These are phyloP conservation scores for Coniosporium tulheliwenetii DNA, from an alignment of 2,329 filamentous ascomycete species.

Conservation along the genomic window DNA sequence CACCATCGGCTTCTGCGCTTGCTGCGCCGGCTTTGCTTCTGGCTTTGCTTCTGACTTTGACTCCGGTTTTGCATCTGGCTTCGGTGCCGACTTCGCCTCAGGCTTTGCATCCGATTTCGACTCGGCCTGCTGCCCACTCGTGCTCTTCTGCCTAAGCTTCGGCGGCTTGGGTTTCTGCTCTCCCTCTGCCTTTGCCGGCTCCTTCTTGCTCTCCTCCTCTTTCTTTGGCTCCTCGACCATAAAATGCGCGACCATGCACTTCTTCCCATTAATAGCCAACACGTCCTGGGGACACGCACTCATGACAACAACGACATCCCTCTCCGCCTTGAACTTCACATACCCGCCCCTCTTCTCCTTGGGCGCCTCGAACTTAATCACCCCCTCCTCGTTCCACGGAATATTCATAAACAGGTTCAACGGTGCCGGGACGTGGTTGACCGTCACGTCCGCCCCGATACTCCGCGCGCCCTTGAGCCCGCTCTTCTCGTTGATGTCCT, in stretches of 20 bases:
- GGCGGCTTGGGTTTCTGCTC: too few relatives aligned
- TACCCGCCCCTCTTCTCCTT: conserved; percentile 25
- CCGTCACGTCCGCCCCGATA: conserved; percentile 30
- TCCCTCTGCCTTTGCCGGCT: background rate
- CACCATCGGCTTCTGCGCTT: too few relatives aligned
- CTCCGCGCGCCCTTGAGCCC: conserved; percentile 29
- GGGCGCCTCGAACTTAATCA: conserved; percentile 24
- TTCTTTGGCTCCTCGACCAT: conserved; percentile 12
- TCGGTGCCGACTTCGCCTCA: too few relatives aligned
- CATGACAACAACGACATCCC: conserved; percentile 31
- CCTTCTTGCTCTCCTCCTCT: background rate
- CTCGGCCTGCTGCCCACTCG: too few relatives aligned
- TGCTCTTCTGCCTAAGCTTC: too few relatives aligned
- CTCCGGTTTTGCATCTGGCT: too few relatives aligned
- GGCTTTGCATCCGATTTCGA: too few relatives aligned
- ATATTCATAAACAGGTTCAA: conserved; percentile 34
- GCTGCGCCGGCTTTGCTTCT: too few relatives aligned
- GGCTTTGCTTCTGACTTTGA: too few relatives aligned
- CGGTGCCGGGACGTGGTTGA: conserved; percentile 30
- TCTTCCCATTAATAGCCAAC: conserved; percentile 24
- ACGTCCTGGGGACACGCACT: conserved; percentile 31
- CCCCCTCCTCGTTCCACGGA: conserved; percentile 23
- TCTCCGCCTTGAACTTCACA: conserved; percentile 25
- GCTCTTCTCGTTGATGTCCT: conserved; percentile 29
- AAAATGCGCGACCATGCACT: conserved; percentile 28